These are phyloP conservation scores for Candida corydali DNA, from an alignment of 805 yeast genomes.

Conservation along the genomic window DNA sequence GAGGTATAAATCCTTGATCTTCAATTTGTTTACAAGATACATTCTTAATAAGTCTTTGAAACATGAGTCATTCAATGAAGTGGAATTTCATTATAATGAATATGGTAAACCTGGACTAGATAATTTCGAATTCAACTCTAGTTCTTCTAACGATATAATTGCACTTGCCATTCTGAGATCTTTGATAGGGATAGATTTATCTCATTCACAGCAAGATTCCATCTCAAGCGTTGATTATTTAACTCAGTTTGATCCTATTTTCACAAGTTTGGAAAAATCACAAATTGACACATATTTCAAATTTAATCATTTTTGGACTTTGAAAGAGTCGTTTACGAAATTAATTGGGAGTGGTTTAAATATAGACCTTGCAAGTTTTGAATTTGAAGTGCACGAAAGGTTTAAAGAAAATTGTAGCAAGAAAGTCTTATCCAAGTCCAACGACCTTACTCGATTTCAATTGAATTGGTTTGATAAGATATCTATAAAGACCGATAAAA, in stretches of 20 bases:
- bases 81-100: constrained; percentile 25
- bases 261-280: constrained; percentile 31
- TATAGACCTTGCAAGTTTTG: constrained; percentile 18
- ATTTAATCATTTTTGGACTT: constrained; percentile 68
- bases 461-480: constrained; percentile 12
- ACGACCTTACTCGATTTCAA: constrained; percentile 1
- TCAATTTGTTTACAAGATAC: constrained; percentile 41
- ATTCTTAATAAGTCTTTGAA: constrained; percentile 28
- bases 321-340: constrained; percentile 75
- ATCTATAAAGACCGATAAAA: constrained; percentile 6
- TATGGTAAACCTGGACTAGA: constrained; percentile 57
- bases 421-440: not conserved
- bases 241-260: constrained; percentile 39
- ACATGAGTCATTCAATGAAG: constrained; percentile 12
- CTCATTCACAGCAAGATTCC: constrained; percentile 27
- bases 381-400: constrained; percentile 10
- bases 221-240: constrained; percentile 24
- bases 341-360: constrained; percentile 56
- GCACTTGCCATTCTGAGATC: constrained; percentile 40
- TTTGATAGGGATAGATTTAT: constrained; percentile 35
- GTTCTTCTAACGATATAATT: constrained; percentile 52
- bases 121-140: constrained; percentile 47
- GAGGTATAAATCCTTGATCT: constrained; percentile 37
- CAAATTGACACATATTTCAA: constrained; percentile 27
- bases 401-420: constrained; percentile 2